Conservation (phyloP, 192 early-diverging fungal species). For the Gamsiella multidivaricata region DNA sequence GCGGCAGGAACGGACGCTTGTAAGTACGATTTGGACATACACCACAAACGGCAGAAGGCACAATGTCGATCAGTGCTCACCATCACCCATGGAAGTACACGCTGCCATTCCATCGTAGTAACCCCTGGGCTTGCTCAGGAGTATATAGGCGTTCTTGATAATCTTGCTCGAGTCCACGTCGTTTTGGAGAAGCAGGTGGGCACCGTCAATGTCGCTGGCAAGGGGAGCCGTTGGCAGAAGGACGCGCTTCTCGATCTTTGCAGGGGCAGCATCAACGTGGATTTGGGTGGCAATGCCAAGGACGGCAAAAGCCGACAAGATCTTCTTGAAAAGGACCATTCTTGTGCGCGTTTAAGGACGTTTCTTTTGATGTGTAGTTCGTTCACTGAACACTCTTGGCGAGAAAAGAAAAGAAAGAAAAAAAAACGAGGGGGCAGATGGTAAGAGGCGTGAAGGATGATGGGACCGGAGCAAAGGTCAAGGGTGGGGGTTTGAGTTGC, state of each 20-base stretch:
- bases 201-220: constrained; percentile 42
- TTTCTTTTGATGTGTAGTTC: not conserved
- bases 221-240: constrained; percentile 34
- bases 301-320: constrained; percentile 13
- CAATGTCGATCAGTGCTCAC: constrained; percentile 9
- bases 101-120: constrained; percentile 44
- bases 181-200: constrained; percentile 41
- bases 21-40: too few relatives aligned
- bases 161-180: constrained; percentile 34
- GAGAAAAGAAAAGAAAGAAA: not conserved
- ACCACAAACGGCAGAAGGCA: too few relatives aligned
- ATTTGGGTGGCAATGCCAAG: constrained; percentile 2
- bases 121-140: constrained; percentile 28
- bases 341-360: not conserved
- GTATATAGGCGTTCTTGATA: constrained; percentile 44
- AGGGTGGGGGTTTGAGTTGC: too few relatives aligned
- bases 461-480: too few relatives aligned
- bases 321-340: constrained; percentile 23
- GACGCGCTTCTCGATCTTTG: constrained; percentile 23
- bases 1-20: too few relatives aligned
- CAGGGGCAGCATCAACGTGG: constrained; percentile 22
- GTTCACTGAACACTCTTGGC: not conserved
- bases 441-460: not conserved
- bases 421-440: not conserved
- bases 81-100: constrained; percentile 47